These are phyloP conservation scores for Penicillium digitatum DNA, from an alignment of 2,329 filamentous ascomycete genomes.

Conservation along the genomic window DNA sequence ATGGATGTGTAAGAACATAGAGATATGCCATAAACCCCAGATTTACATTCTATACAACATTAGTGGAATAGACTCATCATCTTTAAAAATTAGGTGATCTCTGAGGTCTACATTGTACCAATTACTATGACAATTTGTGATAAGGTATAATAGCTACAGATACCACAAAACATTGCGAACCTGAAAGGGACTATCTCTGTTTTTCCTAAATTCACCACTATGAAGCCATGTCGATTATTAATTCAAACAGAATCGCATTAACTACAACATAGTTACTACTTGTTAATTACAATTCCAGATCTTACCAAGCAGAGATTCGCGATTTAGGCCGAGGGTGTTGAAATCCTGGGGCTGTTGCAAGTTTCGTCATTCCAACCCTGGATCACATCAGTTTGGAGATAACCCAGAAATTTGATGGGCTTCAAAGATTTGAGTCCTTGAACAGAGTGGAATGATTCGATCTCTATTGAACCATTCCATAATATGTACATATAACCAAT, in stretches of 20 bases:
- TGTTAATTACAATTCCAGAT: background rate
- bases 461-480: background rate
- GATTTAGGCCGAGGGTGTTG: background rate
- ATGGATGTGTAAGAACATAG: background rate
- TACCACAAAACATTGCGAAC: background rate
- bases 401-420: background rate
- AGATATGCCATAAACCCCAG: background rate
- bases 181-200: background rate
- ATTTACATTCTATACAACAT: background rate
- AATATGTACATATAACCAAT: background rate
- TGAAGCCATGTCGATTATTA: background rate
- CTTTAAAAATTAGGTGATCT: too few relatives aligned
- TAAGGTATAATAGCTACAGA: too few relatives aligned
- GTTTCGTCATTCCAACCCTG: constrained; percentile 21
- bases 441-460: background rate
- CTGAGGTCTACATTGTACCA: background rate
- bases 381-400: constrained; percentile 22
- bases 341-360: background rate
- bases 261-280: background rate
- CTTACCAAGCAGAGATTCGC: constrained; percentile 1
- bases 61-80: background rate
- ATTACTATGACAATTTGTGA: too few relatives aligned
- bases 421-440: background rate
- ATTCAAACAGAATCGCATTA: background rate
- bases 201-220: background rate